Base-by-base conservation (phyloP, 306 rosid species). In the Sicyos edulis region DNA sequence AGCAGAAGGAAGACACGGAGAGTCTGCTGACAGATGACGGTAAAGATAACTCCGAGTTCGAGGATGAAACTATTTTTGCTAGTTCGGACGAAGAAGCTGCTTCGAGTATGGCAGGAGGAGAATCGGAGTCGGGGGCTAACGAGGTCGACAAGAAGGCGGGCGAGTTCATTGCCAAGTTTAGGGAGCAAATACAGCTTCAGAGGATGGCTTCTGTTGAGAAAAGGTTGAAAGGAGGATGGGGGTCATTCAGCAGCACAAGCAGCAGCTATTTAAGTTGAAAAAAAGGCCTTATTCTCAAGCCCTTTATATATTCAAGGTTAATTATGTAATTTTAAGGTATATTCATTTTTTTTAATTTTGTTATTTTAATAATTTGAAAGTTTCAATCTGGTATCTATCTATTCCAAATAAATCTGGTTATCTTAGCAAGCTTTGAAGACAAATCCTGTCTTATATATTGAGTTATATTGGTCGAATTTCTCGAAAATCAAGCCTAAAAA, bases 101-200 rank as follows among this genome's bases (percentile, higher is more conserved):
- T 24, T 72, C 77, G 45, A 86, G 77, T 56, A 84, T 83, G 77
- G 81, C 86, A 42, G 72, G 72, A 42, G 72, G 72, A 6, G 72
- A 21, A 2, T 44, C 72, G 11, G 90, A 78, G 52, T 59, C 83
- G 19, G 95, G 89, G 78, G 80, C 92, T 47, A 61, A 78, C 24
- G 96, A 91, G 86, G 99, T 95, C 47, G 99, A 91, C 59, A 91
- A 89, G 92, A 95, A 91, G 85, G 99, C 96, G 7, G 88, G 92
- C 22, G 97, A 87, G 79, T 95, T 95, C 75, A 95, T 95, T 74
- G 99, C 96, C 17, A 95, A 84, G 82, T 95, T 95, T 77, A 84
- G 91, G 80, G 92, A 88, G 20, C 97, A 91, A 75, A 91, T 95
- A 71, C 86, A 88, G 84, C 97, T 89, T 74, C 99, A 95, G 78